These are phyloP conservation scores for Aspergillus tanneri DNA, from an alignment of 2,329 filamentous ascomycete genomes.

Conservation along the genomic window DNA sequence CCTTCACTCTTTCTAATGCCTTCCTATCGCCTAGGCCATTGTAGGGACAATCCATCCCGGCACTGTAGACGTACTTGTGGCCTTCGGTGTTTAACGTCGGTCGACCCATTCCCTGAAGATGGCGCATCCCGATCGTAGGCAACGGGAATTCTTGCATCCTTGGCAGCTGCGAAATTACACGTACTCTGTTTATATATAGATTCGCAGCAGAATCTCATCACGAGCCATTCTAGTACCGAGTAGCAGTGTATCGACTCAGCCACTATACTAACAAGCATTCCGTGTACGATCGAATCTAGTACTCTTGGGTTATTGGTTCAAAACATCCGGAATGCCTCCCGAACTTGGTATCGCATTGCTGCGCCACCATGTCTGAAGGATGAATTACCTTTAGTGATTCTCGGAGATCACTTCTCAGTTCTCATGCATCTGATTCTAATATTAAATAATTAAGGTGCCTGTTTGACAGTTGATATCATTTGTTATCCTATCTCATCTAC, in stretches of 20 bases:
- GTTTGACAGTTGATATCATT: no score
- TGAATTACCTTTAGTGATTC: conserved; percentile 6
- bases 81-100: neutral
- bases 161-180: neutral
- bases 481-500: no score
- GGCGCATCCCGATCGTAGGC: no score
- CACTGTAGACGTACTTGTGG: neutral
- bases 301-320: conserved; percentile 5
- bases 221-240: no score
- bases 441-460: no score
- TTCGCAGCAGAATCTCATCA: neutral
- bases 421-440: conserved; percentile 1
- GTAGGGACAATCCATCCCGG: neutral
- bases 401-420: no score
- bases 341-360: conserved; percentile 10
- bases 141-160: conserved; percentile 5
- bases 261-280: neutral
- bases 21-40: neutral
- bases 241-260: no score
- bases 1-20: conserved; percentile 4
- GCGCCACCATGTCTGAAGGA: conserved; percentile 9
- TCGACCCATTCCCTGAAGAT: no score
- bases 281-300: neutral
- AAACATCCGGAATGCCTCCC: conserved; percentile 1
- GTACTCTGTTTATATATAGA: conserved; percentile 1